phyloP scores from a whole-genome alignment of 768 basidiomycete genomes.

The Ramaria rubella region DNA sequence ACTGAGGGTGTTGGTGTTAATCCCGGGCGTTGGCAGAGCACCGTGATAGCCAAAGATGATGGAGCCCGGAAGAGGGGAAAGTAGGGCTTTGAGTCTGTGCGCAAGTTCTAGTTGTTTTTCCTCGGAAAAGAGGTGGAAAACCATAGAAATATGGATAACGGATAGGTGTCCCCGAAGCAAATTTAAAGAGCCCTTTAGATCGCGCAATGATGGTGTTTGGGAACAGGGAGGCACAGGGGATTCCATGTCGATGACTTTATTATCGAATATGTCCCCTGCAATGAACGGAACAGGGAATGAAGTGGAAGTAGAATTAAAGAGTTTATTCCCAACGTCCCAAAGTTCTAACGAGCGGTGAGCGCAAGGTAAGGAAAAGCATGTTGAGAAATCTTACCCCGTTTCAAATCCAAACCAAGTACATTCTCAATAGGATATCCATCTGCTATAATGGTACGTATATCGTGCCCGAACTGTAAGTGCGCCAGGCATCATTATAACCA shows the following conservation, averaged over 20 bases:
- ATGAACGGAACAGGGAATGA: conserved; percentile 9
- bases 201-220: background rate
- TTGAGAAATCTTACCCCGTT: background rate
- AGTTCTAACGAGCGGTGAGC: background rate
- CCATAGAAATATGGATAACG: conserved; percentile 8
- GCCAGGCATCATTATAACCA: background rate
- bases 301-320: conserved; percentile 3
- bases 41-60: conserved; percentile 12
- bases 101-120: conserved; percentile 5
- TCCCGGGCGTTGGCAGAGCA: conserved; percentile 3
- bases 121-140: conserved; percentile 13
- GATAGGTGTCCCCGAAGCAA: background rate
- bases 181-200: background rate
- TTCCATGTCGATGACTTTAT: background rate
- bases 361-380: background rate
- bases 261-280: conserved; percentile 11
- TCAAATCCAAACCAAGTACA: conserved; percentile 8
- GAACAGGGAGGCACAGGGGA: background rate
- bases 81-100: conserved; percentile 12
- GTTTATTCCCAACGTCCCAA: conserved; percentile 9
- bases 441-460: conserved; percentile 9
- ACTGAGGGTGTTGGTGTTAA: background rate
- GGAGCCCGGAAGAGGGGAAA: conserved; percentile 19
- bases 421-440: conserved; percentile 11
- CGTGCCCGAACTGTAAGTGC: conserved; percentile 10